Base-by-base conservation (phyloP, 148 eudicot genomes). In the Euryodendron excelsum region DNA sequence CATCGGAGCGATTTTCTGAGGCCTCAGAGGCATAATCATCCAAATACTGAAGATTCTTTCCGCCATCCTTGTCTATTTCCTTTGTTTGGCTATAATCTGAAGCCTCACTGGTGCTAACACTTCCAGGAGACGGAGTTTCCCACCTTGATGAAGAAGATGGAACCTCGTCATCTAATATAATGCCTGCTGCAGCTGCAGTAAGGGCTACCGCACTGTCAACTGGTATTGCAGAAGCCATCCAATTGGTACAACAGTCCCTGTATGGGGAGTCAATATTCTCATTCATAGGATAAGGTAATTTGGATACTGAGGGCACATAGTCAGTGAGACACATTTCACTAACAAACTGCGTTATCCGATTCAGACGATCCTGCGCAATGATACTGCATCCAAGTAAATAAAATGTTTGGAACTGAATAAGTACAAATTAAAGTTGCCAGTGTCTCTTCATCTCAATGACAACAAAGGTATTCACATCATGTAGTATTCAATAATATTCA, bases 351-450 rank as follows among this genome's bases (percentile, higher is more conserved):
- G 95, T 96, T 77, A 96, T 90, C 79, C 98, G 89, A 79, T 90
- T 91, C 77, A 96, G 82, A 63, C 99, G 98, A 85, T 93, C 98
- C 84, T 93, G 97, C 3, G 98, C 91, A 81, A 93, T 83, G 55
- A 96, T 93, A 85, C 99, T 96, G 91, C 89, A 85, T 78, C 72
- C 71, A 77, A 74, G 74, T 55, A 81, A 74, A 80, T 55, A 75
- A 66, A 81, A 70, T 1, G 30, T 15, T 63, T 25, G 79, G 74
- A 85, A 55, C 65, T 34, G 73, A 67, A 74, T 20, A 60, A 68
- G 34, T 17, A 65, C 18, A 10, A 20, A n/a, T 76, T 64, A 48
- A 21, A 23, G 47, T 45, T 61, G 39, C 12, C 36, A 33, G 20
- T 1, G 37, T 28, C 15, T 25, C 58, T 69, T 37, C 64, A 45